Percentiles rank a stretch among this genome's conserved stretches.
phyloP scores from a whole-genome alignment of 257 asterid genomes.

The Hygrophila difformis region DNA sequence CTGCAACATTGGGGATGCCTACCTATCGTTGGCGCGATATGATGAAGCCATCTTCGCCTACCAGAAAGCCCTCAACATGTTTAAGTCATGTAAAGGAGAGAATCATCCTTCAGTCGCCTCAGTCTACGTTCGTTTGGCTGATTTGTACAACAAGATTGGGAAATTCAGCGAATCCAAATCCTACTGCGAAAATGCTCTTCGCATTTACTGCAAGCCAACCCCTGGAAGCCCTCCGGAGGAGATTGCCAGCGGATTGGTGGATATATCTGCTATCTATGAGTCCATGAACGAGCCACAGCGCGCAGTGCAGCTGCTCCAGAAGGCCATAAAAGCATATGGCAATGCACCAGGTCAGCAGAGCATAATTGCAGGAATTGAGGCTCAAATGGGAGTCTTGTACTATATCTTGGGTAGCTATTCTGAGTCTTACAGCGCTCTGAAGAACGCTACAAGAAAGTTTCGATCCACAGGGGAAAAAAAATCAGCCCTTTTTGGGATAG shows the following conservation, averaged over 20 bases:
- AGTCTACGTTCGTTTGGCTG: conserved; percentile 84
- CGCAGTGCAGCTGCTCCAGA: conserved; percentile 69
- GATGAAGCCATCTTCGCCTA: conserved; percentile 87
- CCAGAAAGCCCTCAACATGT: conserved; percentile 76
- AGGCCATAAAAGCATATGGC: conserved; percentile 74
- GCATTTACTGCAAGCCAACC: conserved; percentile 56
- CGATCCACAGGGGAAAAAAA: conserved; percentile 87
- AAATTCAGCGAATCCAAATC: conserved; percentile 74
- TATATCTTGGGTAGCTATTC: conserved; percentile 72
- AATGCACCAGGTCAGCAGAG: conserved; percentile 86
- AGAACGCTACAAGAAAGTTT: conserved; percentile 57
- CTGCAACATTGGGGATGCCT: conserved; percentile 82
- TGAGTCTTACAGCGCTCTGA: conserved; percentile 56
- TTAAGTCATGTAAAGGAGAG: conserved; percentile 80
- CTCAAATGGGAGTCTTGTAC: conserved; percentile 86
- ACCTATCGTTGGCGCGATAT: conserved; percentile 63
- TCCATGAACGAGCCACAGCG: conserved; percentile 87
- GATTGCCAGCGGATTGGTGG: conserved; percentile 79
- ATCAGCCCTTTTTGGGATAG: conserved; percentile 85
- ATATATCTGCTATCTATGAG: conserved; percentile 85
- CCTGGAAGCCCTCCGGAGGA: conserved; percentile 85
- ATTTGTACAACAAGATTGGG: conserved; percentile 71
- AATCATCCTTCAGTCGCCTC: conserved; percentile 86
- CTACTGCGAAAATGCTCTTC: conserved; percentile 80
- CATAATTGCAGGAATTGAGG: conserved; percentile 84